phyloP scores from a whole-genome alignment of 257 asterid species.

The Ballota nigra region DNA sequence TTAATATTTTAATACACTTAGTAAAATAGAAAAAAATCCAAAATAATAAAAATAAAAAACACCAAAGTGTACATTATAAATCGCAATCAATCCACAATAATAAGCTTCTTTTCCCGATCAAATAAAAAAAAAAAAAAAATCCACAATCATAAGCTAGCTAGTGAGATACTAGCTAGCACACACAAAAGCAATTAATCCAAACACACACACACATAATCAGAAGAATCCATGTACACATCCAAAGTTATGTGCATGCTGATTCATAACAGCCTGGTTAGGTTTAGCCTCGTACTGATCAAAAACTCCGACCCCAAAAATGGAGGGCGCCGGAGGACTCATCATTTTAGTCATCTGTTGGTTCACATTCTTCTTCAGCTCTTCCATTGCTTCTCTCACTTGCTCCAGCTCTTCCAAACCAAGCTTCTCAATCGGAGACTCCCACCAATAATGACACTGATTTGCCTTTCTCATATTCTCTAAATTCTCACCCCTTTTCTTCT shows the following conservation, averaged over 20 bases:
- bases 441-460: slow-evolving; percentile 48
- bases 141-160: too few relatives aligned
- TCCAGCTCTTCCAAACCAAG: slow-evolving; percentile 51
- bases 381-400: slow-evolving; percentile 60
- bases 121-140: too few relatives aligned
- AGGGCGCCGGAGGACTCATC: slow-evolving; percentile 21
- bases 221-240: slow-evolving; percentile 51
- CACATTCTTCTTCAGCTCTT: slow-evolving; percentile 49
- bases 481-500: slow-evolving; percentile 54
- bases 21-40: too few relatives aligned
- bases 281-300: slow-evolving; percentile 49
- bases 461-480: slow-evolving; percentile 50
- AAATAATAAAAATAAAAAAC: too few relatives aligned
- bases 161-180: too few relatives aligned
- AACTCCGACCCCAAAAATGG: slow-evolving; percentile 25
- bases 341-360: slow-evolving; percentile 33
- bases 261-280: slow-evolving; percentile 26
- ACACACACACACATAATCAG: slow-evolving; percentile 26
- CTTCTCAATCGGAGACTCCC: slow-evolving; percentile 53
- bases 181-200: too few relatives aligned
- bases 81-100: too few relatives aligned
- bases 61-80: too few relatives aligned
- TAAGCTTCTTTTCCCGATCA: too few relatives aligned
- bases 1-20: too few relatives aligned
- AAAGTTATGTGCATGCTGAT: slow-evolving; percentile 20